phyloP scores from a whole-genome alignment of 495 filamentous ascomycete species.

The Talaromyces ruber region DNA sequence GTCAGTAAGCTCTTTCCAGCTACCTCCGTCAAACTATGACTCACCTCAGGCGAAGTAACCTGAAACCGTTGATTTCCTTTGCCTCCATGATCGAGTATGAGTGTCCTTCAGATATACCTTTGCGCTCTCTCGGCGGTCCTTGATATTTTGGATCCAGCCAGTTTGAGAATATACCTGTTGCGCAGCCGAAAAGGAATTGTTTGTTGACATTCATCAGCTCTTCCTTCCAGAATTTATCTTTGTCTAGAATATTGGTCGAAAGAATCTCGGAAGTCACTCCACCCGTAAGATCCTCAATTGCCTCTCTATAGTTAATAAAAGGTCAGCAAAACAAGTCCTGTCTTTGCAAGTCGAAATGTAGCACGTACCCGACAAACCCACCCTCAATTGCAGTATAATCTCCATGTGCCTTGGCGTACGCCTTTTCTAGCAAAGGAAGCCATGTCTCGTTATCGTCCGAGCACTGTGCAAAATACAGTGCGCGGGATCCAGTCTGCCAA shows the following conservation, averaged over 20 bases:
- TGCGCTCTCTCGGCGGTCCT: constrained; percentile 40
- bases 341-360: neutral
- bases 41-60: constrained; percentile 62
- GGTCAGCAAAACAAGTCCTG: neutral
- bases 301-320: constrained; percentile 48
- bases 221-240: constrained; percentile 79
- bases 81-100: constrained; percentile 86
- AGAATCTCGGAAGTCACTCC: constrained; percentile 79
- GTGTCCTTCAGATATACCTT: constrained; percentile 74
- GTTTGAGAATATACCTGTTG: constrained; percentile 54
- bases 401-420: constrained; percentile 92
- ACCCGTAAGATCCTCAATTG: constrained; percentile 86
- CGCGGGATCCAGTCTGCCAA: constrained; percentile 68
- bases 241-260: constrained; percentile 77
- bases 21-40: neutral
- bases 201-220: constrained; percentile 79
- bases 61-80: constrained; percentile 63
- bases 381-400: constrained; percentile 79
- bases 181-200: constrained; percentile 82
- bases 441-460: constrained; percentile 84
- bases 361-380: constrained; percentile 59
- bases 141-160: constrained; percentile 36
- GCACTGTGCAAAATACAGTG: constrained; percentile 83
- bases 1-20: constrained; percentile 10
- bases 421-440: constrained; percentile 90